These are phyloP conservation scores for Trifolium fragiferum DNA, from an alignment of 306 rosid genomes.

Conservation along the genomic window DNA sequence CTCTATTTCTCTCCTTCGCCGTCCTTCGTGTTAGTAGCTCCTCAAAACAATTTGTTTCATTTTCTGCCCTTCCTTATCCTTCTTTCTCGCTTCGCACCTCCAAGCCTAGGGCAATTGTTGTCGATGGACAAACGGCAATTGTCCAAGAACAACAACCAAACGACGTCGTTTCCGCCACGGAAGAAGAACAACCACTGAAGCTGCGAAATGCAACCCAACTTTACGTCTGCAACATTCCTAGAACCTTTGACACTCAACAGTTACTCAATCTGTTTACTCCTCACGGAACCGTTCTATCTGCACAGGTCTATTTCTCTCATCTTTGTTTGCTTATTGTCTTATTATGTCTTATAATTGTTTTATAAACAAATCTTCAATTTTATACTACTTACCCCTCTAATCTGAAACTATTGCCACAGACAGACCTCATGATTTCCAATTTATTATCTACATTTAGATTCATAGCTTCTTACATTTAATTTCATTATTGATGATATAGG, in stretches of 20 bases:
- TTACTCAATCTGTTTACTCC: conserved; percentile 61
- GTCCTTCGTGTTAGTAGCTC: too few relatives aligned
- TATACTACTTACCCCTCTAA: too few relatives aligned
- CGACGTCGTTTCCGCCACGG: neutral
- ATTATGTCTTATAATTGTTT: too few relatives aligned
- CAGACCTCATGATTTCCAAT: too few relatives aligned
- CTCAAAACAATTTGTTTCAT: neutral
- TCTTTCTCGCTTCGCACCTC: neutral
- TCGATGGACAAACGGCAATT: conserved; percentile 16
- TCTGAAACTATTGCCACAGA: too few relatives aligned
- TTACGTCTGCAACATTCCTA: conserved; percentile 72
- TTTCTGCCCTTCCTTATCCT: neutral
- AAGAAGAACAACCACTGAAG: conserved; percentile 27
- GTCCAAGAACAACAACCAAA: neutral
- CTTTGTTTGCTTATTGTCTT: too few relatives aligned
- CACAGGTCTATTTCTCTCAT: conserved; percentile 21
- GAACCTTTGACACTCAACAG: conserved; percentile 57
- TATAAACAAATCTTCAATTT: too few relatives aligned
- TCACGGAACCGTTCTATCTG: conserved; percentile 59
- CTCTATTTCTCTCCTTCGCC: neutral
- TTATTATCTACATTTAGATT: too few relatives aligned
- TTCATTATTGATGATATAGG: too few relatives aligned
- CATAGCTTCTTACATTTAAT: too few relatives aligned
- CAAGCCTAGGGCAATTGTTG: too few relatives aligned
- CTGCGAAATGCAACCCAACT: conserved; percentile 53